phyloP scores from a whole-genome alignment of 2,329 filamentous ascomycete genomes.

The Zymoseptoria passerinii region DNA sequence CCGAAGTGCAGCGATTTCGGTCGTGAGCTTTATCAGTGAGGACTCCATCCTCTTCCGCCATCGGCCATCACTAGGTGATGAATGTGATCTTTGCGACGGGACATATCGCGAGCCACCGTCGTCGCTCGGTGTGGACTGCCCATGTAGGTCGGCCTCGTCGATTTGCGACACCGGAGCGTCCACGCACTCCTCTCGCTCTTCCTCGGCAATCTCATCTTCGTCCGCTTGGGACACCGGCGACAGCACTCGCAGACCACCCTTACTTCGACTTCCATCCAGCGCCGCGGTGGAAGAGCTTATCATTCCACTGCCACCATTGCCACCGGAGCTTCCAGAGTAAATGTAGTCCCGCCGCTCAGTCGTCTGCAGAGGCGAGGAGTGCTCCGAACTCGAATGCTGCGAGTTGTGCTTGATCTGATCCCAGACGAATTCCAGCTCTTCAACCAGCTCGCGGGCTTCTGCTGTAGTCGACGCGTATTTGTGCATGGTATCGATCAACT shows the following conservation, averaged over 20 bases:
- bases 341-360: conserved; percentile 30
- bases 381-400: conserved; percentile 25
- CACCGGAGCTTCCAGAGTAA: conserved; percentile 18
- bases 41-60: conserved; percentile 80
- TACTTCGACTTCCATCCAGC: conserved; percentile 14
- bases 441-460: conserved; percentile 78
- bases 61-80: conserved; percentile 38
- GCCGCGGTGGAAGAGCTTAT: conserved; percentile 23
- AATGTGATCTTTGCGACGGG: conserved; percentile 5
- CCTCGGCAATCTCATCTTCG: conserved; percentile 30
- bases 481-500: conserved; percentile 94
- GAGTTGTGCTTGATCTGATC: conserved; percentile 81
- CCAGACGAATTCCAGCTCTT: conserved; percentile 98
- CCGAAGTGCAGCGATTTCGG: conserved; percentile 82
- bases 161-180: conserved; percentile 42
- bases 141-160: conserved; percentile 27
- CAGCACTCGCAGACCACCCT: conserved; percentile 47
- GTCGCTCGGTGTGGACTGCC: conserved; percentile 10
- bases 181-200: conserved; percentile 39
- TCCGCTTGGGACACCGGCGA: conserved; percentile 73
- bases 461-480: conserved; percentile 78
- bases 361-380: conserved; percentile 23
- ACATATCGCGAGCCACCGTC: conserved; percentile 11
- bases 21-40: conserved; percentile 79
- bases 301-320: conserved; percentile 11